These are phyloP conservation scores for Martiniozyma asiatica DNA, from an alignment of 1,139 yeast genomes.

Conservation along the genomic window DNA sequence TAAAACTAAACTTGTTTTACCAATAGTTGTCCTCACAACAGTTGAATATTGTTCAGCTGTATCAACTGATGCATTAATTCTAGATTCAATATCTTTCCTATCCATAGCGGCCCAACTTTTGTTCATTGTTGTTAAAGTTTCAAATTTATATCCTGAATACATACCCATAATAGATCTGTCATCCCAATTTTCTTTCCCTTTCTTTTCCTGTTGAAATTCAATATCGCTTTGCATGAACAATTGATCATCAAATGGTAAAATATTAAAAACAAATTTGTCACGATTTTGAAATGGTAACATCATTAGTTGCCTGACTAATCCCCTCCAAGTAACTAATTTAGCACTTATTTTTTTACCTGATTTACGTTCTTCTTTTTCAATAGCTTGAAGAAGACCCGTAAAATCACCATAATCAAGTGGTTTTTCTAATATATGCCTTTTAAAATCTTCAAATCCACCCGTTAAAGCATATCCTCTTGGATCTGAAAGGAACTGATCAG, in stretches of 20 bases:
- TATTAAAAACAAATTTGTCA: slow-evolving; percentile 52
- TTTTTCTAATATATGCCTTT: slow-evolving; percentile 20
- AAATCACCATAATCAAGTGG: slow-evolving; percentile 26
- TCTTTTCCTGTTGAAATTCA: slow-evolving; percentile 20
- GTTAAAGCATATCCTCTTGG: slow-evolving; percentile 41
- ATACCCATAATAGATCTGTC: slow-evolving; percentile 37
- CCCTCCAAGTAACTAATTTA: slow-evolving; percentile 75
- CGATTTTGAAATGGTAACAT: slow-evolving; percentile 43
- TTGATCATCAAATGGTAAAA: slow-evolving; percentile 68
- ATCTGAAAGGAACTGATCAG: slow-evolving; percentile 48
- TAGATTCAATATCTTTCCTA: slow-evolving; percentile 52
- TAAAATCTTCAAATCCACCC: slow-evolving; percentile 51
- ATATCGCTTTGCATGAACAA: slow-evolving; percentile 64
- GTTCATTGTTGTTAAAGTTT: slow-evolving; percentile 61
- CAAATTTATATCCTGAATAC: slow-evolving; percentile 78
- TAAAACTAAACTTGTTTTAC: slow-evolving; percentile 51
- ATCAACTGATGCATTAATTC: slow-evolving; percentile 42
- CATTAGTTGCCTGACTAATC: slow-evolving; percentile 60
- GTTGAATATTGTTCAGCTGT: slow-evolving; percentile 69
- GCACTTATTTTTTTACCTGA: slow-evolving; percentile 35
- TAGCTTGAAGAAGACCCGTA: slow-evolving; percentile 42
- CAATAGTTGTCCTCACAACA: slow-evolving; percentile 76
- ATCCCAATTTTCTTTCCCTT: slow-evolving; percentile 21
- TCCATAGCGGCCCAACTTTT: slow-evolving; percentile 65
- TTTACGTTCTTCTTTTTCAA: slow-evolving; percentile 44